Evolutionary conservation across 345 rosid species (phyloP), one percentile per base, ranked within the genome.

Genomic region (Sonneratia alba): DNA sequence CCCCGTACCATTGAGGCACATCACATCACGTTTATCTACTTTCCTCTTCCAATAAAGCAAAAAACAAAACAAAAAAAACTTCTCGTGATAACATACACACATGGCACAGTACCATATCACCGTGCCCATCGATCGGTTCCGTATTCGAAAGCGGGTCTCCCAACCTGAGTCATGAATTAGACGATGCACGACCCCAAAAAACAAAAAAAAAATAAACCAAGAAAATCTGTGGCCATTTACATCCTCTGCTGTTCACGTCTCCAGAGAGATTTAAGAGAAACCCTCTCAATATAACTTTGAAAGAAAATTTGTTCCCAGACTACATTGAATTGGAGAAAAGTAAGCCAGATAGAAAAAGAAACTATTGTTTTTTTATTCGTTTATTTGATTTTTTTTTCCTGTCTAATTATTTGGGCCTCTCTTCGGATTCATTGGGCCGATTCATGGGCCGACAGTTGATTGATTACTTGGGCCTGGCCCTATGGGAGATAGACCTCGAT

Each of bases 401-500:
- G 12, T 9, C 18, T 3, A 14, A 42, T 66, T 19, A 10, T 0
- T 36, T 24, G 38, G 19, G 45, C 22, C 36, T 0, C 1, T 34
- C 3, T 34, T 65, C 24, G 68, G 24, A 1, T 19, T 66, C 48
- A 4, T 67, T 16, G 66, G 70, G 49, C 16, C 24, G 18, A 2
- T 24, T 27, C 22, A 7, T 27, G 77, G 75, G 67, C 76, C 68
- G 22, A 24, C 22, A 3, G 24, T 43, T 73, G 22, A 55, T 55
- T 42, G 45, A 4, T 57, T 19, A 22, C 21, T 7, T 55, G 69
- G 56, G 53, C 1, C 64, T 42, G 34, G 11, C 49, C 47, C 42
- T 18, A 90, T n/a, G 85, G 79, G 70, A 89, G 85, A 76, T 74
- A 88, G 76, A 91, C 87, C 78, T 91, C 94, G 3, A 91, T 93